Evolutionary conservation across 2,329 filamentous ascomycete genomes (phyloP).

Genomic region (Dryadomyces quercus-mongolicae): DNA sequence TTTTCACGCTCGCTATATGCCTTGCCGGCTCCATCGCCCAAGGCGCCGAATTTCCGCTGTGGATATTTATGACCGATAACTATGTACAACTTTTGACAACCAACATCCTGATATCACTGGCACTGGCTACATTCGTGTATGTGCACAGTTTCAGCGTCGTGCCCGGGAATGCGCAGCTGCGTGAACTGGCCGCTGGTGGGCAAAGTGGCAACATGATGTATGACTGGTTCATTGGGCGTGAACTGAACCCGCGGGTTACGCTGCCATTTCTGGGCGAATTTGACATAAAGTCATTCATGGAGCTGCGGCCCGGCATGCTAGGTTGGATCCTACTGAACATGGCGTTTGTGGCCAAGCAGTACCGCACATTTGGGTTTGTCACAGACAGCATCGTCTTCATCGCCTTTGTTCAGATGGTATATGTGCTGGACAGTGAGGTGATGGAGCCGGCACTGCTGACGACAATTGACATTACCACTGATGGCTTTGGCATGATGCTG

Average conservation of each 20-base stretch:
- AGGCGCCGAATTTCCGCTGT: slow-evolving; percentile 74
- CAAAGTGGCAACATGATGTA: slow-evolving; percentile 77
- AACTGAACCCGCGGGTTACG: slow-evolving; percentile 77
- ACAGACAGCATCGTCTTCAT: slow-evolving; percentile 80
- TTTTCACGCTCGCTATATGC: slow-evolving; percentile 58
- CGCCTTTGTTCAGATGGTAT: slow-evolving; percentile 64
- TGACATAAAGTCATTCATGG: slow-evolving; percentile 82
- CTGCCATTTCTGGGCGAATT: slow-evolving; percentile 73
- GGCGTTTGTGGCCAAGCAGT: slow-evolving; percentile 77
- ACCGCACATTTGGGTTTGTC: slow-evolving; percentile 69
- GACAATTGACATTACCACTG: slow-evolving; percentile 86
- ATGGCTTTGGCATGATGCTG: slow-evolving; percentile 93
- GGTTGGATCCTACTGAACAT: slow-evolving; percentile 81
- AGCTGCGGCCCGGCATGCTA: slow-evolving; percentile 83
- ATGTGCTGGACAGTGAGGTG: slow-evolving; percentile 73
- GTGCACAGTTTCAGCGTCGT: slow-evolving; percentile 64
- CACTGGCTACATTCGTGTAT: slow-evolving; percentile 68
- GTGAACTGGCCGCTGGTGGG: slow-evolving; percentile 73
- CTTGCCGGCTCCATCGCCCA: slow-evolving; percentile 63
- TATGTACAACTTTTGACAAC: slow-evolving; percentile 75
- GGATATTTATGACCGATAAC: slow-evolving; percentile 89
- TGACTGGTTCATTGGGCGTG: slow-evolving; percentile 93
- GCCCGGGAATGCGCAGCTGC: slow-evolving; percentile 34
- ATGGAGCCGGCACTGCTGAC: slow-evolving; percentile 85
- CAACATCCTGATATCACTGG: slow-evolving; percentile 66